Percentiles rank a stretch among this genome's conserved stretches.
Conservation (phyloP, 2,329 filamentous ascomycete genomes). For the Colletotrichum agaves region DNA sequence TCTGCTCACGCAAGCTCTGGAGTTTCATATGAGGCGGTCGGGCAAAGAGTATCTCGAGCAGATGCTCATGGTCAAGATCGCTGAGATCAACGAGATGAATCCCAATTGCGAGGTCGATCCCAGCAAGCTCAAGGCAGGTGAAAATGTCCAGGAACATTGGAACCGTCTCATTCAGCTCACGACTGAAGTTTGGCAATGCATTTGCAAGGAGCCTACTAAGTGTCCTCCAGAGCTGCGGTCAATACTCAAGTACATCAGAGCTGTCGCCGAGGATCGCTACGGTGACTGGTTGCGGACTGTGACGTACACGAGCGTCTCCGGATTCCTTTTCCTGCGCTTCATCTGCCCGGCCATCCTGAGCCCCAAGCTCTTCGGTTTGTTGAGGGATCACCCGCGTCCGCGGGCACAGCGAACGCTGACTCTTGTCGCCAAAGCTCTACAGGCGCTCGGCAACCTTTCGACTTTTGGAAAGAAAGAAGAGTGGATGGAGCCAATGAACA, state of each 20-base stretch:
- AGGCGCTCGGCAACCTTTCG: slow-evolving; percentile 90
- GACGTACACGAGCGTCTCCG: slow-evolving; percentile 92
- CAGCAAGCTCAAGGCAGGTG: slow-evolving; percentile 72
- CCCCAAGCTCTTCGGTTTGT: slow-evolving; percentile 89
- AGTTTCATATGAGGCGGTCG: slow-evolving; percentile 94
- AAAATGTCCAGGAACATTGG: slow-evolving; percentile 89
- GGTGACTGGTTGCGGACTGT: slow-evolving; percentile 92
- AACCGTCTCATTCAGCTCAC: slow-evolving; percentile 78
- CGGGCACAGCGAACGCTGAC: slow-evolving; percentile 89
- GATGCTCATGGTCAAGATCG: slow-evolving; percentile 84
- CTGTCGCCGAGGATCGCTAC: slow-evolving; percentile 93
- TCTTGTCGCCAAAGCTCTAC: slow-evolving; percentile 90
- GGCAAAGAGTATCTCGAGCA: slow-evolving; percentile 94
- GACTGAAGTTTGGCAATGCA: slow-evolving; percentile 86
- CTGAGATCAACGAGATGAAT: slow-evolving; percentile 90
- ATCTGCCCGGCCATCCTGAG: slow-evolving; percentile 97
- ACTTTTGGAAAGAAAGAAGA: slow-evolving; percentile 93
- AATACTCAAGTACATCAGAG: slow-evolving; percentile 90
- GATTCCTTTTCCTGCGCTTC: slow-evolving; percentile 93
- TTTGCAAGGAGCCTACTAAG: slow-evolving; percentile 77
- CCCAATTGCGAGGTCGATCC: slow-evolving; percentile 96
- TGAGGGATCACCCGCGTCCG: slow-evolving; percentile 83
- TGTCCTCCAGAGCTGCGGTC: slow-evolving; percentile 85
- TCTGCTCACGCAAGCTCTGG: slow-evolving; percentile 89
- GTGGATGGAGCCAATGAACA: slow-evolving; percentile 99